Percentiles rank a stretch among this genome's conserved stretches.
phyloP scores from a whole-genome alignment of 1,284 basidiomycete genomes.

The Trametes sp. region DNA sequence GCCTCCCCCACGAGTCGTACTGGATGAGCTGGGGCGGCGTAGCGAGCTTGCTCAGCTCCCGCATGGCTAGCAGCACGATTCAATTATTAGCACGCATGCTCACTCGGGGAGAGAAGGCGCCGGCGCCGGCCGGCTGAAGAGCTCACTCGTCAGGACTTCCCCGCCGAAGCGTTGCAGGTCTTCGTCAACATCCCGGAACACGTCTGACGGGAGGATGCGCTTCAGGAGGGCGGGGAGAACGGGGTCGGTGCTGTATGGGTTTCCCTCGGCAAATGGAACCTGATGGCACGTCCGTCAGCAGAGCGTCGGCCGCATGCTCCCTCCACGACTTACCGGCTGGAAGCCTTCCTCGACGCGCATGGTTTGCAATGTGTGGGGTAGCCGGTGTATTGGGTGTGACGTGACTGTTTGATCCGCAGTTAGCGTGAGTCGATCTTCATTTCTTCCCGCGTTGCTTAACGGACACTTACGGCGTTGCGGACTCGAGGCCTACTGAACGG shows the following conservation, averaged over 20 bases:
- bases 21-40: constrained; percentile 62
- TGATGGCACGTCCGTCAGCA: constrained; percentile 30
- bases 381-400: background rate
- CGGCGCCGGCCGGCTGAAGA: constrained; percentile 1
- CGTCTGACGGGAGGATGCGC: constrained; percentile 56
- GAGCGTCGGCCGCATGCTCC: background rate
- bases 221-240: constrained; percentile 64
- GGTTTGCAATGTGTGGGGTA: background rate
- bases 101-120: too few relatives aligned
- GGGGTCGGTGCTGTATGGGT: constrained; percentile 66
- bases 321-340: constrained; percentile 53
- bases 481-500: too few relatives aligned
- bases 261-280: constrained; percentile 54
- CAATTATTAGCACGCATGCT: too few relatives aligned
- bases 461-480: background rate
- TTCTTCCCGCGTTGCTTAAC: background rate
- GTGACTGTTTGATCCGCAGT: constrained; percentile 2
- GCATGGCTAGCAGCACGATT: constrained; percentile 57
- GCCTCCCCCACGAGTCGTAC: constrained; percentile 74
- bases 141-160: constrained; percentile 61
- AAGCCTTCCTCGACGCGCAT: constrained; percentile 76
- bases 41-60: constrained; percentile 52
- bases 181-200: constrained; percentile 53
- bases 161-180: constrained; percentile 63
- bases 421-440: background rate